Evolutionary conservation across 371 early-diverging fungal genomes (phyloP).

Genomic region (Mucor sp.): DNA sequence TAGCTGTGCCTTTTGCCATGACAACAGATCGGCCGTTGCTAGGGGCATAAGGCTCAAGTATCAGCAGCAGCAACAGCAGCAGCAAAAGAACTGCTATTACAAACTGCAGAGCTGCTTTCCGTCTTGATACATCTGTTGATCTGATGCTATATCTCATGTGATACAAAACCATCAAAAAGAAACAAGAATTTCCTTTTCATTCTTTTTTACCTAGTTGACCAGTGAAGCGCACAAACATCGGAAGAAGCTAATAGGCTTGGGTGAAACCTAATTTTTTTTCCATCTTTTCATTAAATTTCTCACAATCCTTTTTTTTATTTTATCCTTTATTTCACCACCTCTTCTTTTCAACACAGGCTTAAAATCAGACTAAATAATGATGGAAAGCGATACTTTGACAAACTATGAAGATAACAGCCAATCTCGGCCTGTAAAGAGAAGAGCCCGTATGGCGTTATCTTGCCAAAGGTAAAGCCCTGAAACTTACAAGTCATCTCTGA

Average conservation of each 20-base stretch:
- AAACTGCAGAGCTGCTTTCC: too few species aligned
- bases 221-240: background rate
- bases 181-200: background rate
- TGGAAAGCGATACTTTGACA: constrained; percentile 1
- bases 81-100: too few species aligned
- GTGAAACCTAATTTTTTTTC: background rate
- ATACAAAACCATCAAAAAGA: background rate
- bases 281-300: background rate
- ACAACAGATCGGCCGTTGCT: too few species aligned
- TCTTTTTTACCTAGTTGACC: background rate
- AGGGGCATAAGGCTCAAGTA: too few species aligned
- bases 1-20: too few species aligned
- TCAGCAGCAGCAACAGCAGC: too few species aligned
- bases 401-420: background rate
- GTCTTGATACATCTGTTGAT: background rate
- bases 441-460: constrained; percentile 47
- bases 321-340: background rate
- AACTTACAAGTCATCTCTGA: background rate
- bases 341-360: too few species aligned
- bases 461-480: constrained; percentile 41
- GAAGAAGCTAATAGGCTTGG: background rate
- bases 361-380: background rate
- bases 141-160: background rate
- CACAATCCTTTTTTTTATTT: constrained; percentile 6
- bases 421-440: constrained; percentile 31